Evolutionary conservation across 192 early-diverging fungal species (phyloP).

Genomic region (Lunasporangiospora selenospora): DNA sequence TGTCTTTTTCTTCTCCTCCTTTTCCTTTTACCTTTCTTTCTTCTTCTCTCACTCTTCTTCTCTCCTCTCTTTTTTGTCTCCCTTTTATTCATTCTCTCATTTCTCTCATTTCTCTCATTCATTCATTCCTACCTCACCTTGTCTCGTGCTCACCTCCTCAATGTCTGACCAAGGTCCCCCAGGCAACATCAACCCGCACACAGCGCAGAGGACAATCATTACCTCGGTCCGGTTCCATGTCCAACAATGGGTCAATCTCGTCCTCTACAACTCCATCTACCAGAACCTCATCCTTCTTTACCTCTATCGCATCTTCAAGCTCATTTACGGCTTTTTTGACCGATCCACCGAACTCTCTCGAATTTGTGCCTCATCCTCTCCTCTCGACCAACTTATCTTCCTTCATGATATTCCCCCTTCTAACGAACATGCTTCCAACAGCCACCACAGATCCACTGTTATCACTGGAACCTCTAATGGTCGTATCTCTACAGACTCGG

Average conservation of each 20-base stretch:
- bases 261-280: conserved; percentile 58
- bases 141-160: background rate
- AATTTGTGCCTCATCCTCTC: conserved; percentile 45
- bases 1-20: background rate
- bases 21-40: background rate
- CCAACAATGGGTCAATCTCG: conserved; percentile 54
- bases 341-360: conserved; percentile 69
- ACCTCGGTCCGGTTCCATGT: conserved; percentile 34
- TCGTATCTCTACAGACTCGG: no score
- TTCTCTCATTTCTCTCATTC: background rate
- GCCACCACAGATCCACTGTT: no score
- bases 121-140: background rate
- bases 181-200: background rate
- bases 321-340: conserved; percentile 55
- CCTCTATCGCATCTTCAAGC: conserved; percentile 64
- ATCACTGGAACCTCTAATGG: no score
- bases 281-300: conserved; percentile 54
- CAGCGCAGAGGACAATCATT: background rate
- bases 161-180: background rate
- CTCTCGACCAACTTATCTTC: conserved; percentile 12
- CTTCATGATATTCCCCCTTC: background rate
- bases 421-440: background rate
- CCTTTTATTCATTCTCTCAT: background rate
- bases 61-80: background rate
- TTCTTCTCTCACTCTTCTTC: background rate